These are phyloP conservation scores for Daldinia loculata DNA, from an alignment of 495 filamentous ascomycete species.

Conservation along the genomic window DNA sequence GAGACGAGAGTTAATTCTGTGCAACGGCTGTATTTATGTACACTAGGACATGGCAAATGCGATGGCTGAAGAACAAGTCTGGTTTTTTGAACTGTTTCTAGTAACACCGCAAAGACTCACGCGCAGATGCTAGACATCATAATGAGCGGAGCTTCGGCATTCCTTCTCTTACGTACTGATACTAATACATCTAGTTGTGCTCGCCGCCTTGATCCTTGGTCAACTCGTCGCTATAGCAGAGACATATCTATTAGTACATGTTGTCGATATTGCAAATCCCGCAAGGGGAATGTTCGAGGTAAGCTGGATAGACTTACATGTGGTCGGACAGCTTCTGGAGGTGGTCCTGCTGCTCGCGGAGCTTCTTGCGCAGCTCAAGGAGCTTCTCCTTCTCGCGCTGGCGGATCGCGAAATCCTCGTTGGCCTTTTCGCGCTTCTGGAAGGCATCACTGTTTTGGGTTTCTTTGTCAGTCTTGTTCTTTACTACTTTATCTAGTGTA, in stretches of 20 bases:
- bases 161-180: slow-evolving; percentile 22
- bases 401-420: slow-evolving; percentile 82
- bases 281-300: not conserved
- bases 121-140: slow-evolving; percentile 20
- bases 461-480: slow-evolving; percentile 17
- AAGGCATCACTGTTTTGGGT: slow-evolving; percentile 76
- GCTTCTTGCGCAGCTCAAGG: slow-evolving; percentile 76
- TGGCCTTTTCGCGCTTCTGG: slow-evolving; percentile 86
- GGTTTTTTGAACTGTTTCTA: slow-evolving; percentile 17
- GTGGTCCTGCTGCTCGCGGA: slow-evolving; percentile 79
- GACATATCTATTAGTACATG: slow-evolving; percentile 36
- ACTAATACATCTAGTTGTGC: slow-evolving; percentile 66
- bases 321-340: slow-evolving; percentile 83
- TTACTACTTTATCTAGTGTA: not conserved
- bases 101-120: slow-evolving; percentile 25
- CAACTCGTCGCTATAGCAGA: slow-evolving; percentile 67
- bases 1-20: slow-evolving; percentile 39
- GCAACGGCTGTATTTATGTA: slow-evolving; percentile 42
- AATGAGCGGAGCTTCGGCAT: slow-evolving; percentile 12
- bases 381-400: slow-evolving; percentile 88
- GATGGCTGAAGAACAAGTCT: slow-evolving; percentile 32
- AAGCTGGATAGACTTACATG: slow-evolving; percentile 66
- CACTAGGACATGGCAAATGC: slow-evolving; percentile 41
- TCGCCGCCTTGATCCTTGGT: slow-evolving; percentile 74
- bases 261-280: not conserved